Percentiles rank a stretch among this genome's conserved stretches.
Evolutionary conservation across 169 alveolate species (phyloP).

Genomic region (Cryptosporidium ubiquitum): DNA sequence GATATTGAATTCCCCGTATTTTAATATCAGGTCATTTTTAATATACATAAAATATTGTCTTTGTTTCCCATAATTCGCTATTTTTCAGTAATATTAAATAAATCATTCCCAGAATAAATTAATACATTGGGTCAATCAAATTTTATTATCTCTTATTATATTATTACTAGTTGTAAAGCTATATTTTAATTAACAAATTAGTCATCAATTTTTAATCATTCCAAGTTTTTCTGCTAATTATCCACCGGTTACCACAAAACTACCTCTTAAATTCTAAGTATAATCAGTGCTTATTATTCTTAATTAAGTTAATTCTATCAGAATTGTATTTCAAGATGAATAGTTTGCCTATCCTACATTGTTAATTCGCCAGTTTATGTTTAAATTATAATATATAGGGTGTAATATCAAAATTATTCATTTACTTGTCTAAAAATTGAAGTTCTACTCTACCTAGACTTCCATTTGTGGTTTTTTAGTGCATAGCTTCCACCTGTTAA

Average conservation of each 20-base stretch:
- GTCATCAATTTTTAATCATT: background rate
- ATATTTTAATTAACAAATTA: background rate
- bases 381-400: background rate
- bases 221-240: background rate
- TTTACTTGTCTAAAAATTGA: background rate
- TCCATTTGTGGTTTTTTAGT: background rate
- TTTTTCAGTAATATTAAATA: background rate
- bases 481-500: too few relatives aligned
- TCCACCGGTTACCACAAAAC: background rate
- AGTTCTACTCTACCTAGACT: too few relatives aligned
- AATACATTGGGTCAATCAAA: background rate
- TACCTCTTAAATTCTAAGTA: too few relatives aligned
- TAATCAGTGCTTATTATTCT: too few relatives aligned
- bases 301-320: too few relatives aligned
- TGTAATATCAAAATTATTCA: too few relatives aligned
- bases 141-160: background rate
- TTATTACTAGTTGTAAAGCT: background rate
- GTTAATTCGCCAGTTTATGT: background rate
- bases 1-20: slow-evolving; percentile 27
- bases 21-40: background rate
- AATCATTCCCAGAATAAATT: background rate
- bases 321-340: too few relatives aligned
- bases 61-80: background rate
- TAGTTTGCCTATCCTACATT: background rate
- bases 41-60: background rate